A percentile compares a stretch with the other conserved stretches of the same genome.
These are phyloP conservation scores for Sporothrix dimorphospora DNA, from an alignment of 2,329 filamentous ascomycete species.

Conservation along the genomic window DNA sequence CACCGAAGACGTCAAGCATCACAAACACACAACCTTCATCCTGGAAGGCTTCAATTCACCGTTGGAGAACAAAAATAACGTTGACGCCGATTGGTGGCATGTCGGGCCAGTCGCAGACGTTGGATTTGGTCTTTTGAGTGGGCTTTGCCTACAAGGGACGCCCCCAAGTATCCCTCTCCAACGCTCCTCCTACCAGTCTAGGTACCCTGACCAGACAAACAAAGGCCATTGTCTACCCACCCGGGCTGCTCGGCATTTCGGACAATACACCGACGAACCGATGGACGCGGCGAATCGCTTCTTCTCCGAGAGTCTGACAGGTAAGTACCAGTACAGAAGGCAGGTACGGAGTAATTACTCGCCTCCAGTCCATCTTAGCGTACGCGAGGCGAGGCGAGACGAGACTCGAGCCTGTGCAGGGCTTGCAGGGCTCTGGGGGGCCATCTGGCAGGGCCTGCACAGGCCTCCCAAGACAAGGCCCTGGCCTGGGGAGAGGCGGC, in stretches of 20 bases:
- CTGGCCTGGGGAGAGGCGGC: not conserved
- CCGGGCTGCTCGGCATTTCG: not conserved
- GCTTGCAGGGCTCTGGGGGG: not conserved
- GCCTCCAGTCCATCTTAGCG: not conserved
- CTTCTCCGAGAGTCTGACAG: not conserved
- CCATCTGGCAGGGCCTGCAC: not conserved
- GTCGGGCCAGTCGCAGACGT: not conserved
- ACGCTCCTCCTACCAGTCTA: not conserved
- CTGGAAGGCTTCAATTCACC: not conserved
- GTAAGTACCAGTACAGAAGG: not conserved
- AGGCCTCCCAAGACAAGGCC: not conserved
- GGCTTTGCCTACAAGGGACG: no score
- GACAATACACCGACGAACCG: slow-evolving; percentile 7
- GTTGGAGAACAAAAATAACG: not conserved
- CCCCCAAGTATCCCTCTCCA: not conserved
- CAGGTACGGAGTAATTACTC: not conserved
- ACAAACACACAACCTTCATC: not conserved
- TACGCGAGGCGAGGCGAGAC: not conserved
- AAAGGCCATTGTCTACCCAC: not conserved
- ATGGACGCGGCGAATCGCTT: not conserved
- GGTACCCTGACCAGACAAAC: not conserved
- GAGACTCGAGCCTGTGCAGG: not conserved
- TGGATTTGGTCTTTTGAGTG: not conserved
- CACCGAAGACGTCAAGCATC: not conserved
- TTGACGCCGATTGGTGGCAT: slow-evolving; percentile 17